These are phyloP conservation scores for Huntiella omanensis DNA, from an alignment of 2,329 filamentous ascomycete species.

Conservation along the genomic window DNA sequence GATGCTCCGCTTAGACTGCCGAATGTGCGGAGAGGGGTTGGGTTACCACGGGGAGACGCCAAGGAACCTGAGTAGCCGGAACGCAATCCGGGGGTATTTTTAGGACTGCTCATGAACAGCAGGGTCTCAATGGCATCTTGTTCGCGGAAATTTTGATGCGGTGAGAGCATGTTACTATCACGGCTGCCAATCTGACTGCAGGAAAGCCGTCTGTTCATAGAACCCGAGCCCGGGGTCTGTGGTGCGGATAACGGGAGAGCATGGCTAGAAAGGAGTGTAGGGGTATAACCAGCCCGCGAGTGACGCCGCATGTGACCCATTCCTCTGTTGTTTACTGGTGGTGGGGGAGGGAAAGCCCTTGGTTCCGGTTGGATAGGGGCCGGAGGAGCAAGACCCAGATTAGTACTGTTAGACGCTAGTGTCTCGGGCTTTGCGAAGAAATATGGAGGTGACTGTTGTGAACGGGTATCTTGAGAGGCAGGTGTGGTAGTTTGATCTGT, in stretches of 20 bases:
- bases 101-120: constrained; percentile 64
- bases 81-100: constrained; percentile 46
- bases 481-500: constrained; percentile 3
- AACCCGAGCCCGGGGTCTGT: constrained; percentile 13
- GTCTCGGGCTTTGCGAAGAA: neutral
- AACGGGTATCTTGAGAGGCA: constrained; percentile 4
- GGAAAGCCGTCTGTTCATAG: constrained; percentile 16
- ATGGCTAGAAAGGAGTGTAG: constrained; percentile 30
- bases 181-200: constrained; percentile 23
- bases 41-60: constrained; percentile 16
- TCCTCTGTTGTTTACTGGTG: neutral
- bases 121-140: constrained; percentile 68
- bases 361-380: constrained; percentile 33
- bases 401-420: neutral
- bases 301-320: constrained; percentile 22
- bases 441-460: constrained; percentile 7
- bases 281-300: constrained; percentile 30
- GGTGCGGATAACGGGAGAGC: constrained; percentile 23
- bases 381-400: constrained; percentile 28
- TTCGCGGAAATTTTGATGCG: constrained; percentile 51
- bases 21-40: neutral
- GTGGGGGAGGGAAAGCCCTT: constrained; percentile 11
- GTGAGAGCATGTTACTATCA: constrained; percentile 42
- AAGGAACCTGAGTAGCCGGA: constrained; percentile 29
- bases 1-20: neutral